Percentiles rank a stretch among this genome's conserved stretches.
These are phyloP conservation scores for Trifolium subterraneum DNA, from an alignment of 306 rosid species.

Conservation along the genomic window DNA sequence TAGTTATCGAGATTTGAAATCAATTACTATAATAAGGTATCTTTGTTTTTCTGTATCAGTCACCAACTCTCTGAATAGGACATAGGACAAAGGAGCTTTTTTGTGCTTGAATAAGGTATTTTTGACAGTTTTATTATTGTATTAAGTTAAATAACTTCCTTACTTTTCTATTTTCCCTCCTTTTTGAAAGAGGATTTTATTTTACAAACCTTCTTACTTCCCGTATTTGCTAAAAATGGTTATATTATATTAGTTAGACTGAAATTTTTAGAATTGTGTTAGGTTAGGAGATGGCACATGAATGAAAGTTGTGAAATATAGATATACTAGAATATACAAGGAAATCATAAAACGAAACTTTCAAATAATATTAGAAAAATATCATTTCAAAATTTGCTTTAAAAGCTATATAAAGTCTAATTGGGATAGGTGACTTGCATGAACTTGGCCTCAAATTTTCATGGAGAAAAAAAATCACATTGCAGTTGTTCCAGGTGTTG, in stretches of 20 bases:
- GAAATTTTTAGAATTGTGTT: too few species aligned
- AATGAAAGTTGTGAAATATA: not conserved
- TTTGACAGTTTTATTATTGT: too few species aligned
- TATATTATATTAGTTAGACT: too few species aligned
- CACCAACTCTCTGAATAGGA: too few species aligned
- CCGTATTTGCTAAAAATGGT: too few species aligned
- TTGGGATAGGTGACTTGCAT: not conserved
- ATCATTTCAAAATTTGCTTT: not conserved
- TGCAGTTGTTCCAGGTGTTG: conserved; percentile 14
- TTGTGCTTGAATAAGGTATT: too few species aligned
- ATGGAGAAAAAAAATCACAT: conserved; percentile 36
- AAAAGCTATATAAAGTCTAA: not conserved
- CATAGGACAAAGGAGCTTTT: too few species aligned
- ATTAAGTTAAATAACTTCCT: too few species aligned
- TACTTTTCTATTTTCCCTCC: too few species aligned
- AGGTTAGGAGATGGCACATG: too few species aligned
- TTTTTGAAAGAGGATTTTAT: too few species aligned
- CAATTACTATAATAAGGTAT: not conserved
- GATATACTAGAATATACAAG: not conserved
- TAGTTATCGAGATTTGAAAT: not conserved
- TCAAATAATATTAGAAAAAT: not conserved
- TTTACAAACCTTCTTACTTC: too few species aligned
- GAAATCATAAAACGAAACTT: not conserved
- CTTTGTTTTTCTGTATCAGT: not conserved
- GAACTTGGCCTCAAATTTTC: not conserved